Evolutionary conservation across 345 rosid species (phyloP).

Genomic region (Syzygium aromaticum): DNA sequence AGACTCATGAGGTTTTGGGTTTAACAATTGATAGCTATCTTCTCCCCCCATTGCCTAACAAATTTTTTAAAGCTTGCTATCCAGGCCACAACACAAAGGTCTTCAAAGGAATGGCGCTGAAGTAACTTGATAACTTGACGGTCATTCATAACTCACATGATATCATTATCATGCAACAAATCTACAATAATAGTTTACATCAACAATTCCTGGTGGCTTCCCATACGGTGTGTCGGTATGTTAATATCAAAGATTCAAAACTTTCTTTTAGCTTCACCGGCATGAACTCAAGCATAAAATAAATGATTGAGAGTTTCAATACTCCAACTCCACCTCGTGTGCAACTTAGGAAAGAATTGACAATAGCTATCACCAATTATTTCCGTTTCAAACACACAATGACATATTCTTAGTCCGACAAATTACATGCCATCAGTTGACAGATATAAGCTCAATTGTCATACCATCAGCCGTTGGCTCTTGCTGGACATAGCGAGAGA

Average conservation of each 20-base stretch:
- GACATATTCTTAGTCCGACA: not conserved
- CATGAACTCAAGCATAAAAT: not conserved
- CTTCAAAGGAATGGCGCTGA: not conserved
- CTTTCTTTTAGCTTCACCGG: not conserved
- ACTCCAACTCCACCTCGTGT: not conserved
- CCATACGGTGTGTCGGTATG: not conserved
- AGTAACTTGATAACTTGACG: not conserved
- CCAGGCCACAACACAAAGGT: not conserved
- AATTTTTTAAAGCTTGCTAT: not conserved
- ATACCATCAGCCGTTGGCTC: slow-evolving; percentile 43
- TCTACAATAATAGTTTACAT: not conserved
- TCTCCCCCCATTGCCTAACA: not conserved
- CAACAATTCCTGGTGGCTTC: not conserved
- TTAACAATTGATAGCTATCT: not conserved
- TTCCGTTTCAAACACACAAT: not conserved
- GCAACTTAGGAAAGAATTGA: not conserved
- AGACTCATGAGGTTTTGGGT: not conserved
- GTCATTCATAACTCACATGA: not conserved
- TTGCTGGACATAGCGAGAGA: slow-evolving; percentile 37
- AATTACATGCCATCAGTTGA: not conserved
- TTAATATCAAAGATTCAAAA: not conserved
- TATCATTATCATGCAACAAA: not conserved
- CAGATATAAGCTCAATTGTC: not conserved
- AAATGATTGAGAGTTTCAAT: not conserved
- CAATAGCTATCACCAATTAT: not conserved